Percentiles rank a stretch among this genome's conserved stretches.
These are phyloP conservation scores for Salix suchowensis DNA, from an alignment of 345 rosid species.

Conservation along the genomic window DNA sequence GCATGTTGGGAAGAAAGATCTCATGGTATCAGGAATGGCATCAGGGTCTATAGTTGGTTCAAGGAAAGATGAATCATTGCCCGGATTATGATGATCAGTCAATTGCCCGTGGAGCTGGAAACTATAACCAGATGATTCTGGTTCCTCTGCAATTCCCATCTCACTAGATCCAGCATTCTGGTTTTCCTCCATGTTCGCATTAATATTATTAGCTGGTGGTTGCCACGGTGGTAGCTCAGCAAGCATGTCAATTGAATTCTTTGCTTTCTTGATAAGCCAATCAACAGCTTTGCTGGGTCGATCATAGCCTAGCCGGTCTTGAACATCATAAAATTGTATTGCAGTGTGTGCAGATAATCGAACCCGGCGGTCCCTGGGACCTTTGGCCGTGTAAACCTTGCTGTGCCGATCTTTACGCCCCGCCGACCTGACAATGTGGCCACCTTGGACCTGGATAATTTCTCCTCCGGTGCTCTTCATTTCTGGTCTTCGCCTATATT, in stretches of 20 bases:
- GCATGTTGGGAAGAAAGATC: conserved; percentile 64
- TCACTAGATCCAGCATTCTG: conserved; percentile 28
- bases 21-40: conserved; percentile 45
- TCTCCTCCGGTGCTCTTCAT: conserved; percentile 55
- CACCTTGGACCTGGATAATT: conserved; percentile 71
- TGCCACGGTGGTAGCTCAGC: conserved; percentile 46
- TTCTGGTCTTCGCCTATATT: conserved; percentile 28
- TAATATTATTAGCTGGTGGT: conserved; percentile 6
- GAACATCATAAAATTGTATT: conserved; percentile 82
- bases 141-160: conserved; percentile 30
- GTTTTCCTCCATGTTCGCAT: conserved; percentile 11
- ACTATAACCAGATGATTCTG: conserved; percentile 40
- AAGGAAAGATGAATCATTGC: conserved; percentile 34
- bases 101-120: conserved; percentile 41
- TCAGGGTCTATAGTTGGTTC: conserved; percentile 36
- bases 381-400: conserved; percentile 76
- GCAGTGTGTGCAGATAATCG: conserved; percentile 83
- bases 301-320: conserved; percentile 81
- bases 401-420: conserved; percentile 84
- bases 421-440: conserved; percentile 67
- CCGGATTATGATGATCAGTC: conserved; percentile 23
- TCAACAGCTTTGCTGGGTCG: conserved; percentile 89
- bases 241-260: conserved; percentile 68
- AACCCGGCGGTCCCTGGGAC: conserved; percentile 75
- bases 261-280: conserved; percentile 82